Conservation (phyloP, 1,284 basidiomycete genomes). For the Pseudozyma pruni region DNA sequence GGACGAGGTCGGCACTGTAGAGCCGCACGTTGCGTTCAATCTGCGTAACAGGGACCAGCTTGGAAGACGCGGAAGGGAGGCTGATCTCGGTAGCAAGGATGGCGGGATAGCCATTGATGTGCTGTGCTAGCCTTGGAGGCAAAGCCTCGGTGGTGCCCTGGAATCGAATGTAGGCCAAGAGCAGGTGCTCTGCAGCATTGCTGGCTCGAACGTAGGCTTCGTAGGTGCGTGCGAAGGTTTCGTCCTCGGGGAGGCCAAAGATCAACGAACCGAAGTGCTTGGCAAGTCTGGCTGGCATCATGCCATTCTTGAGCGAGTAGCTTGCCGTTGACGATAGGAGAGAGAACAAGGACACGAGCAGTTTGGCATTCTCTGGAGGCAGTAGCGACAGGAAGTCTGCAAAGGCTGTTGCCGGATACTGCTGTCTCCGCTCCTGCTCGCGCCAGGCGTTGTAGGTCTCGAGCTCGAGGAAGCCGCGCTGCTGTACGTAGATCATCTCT, state of each 20-base stretch:
- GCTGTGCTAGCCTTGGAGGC: slow-evolving; percentile 57
- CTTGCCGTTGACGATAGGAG: slow-evolving; percentile 62
- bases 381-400: slow-evolving; percentile 41
- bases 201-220: slow-evolving; percentile 58
- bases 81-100: slow-evolving; percentile 55
- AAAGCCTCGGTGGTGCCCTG: slow-evolving; percentile 42
- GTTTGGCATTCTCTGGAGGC: slow-evolving; percentile 31
- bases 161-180: slow-evolving; percentile 63
- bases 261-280: slow-evolving; percentile 61
- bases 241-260: slow-evolving; percentile 66
- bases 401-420: slow-evolving; percentile 49
- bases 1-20: slow-evolving; percentile 62
- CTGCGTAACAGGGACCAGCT: slow-evolving; percentile 59
- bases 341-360: slow-evolving; percentile 60
- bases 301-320: slow-evolving; percentile 66
- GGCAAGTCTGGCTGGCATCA: slow-evolving; percentile 61
- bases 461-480: slow-evolving; percentile 63
- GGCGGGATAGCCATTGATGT: slow-evolving; percentile 58
- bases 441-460: slow-evolving; percentile 62
- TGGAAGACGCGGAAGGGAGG: slow-evolving; percentile 36
- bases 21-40: slow-evolving; percentile 60
- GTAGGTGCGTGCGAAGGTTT: slow-evolving; percentile 64
- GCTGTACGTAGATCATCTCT: slow-evolving; percentile 63
- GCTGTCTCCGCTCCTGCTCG: slow-evolving; percentile 50
- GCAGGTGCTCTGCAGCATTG: slow-evolving; percentile 65